Evolutionary conservation across 495 filamentous ascomycete genomes (phyloP).

Genomic region (Amorphotheca resinae): DNA sequence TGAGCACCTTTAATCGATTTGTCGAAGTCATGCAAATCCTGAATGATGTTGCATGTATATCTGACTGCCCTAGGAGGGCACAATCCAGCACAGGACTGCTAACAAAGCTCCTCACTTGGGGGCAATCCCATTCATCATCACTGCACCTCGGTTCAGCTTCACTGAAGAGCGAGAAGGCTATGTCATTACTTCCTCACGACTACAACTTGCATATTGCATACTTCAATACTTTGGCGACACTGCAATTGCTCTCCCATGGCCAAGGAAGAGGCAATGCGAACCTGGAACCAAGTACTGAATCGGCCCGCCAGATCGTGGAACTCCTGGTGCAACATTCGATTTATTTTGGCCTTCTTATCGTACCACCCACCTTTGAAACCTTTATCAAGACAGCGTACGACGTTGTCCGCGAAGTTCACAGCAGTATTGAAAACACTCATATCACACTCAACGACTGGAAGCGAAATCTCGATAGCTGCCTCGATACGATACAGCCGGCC

Average conservation of each 20-base stretch:
- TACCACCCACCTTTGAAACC: constrained; percentile 33
- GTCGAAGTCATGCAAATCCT: constrained; percentile 34
- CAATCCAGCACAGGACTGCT: constrained; percentile 14
- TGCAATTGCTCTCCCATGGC: constrained; percentile 30
- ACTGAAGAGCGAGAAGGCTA: constrained; percentile 32
- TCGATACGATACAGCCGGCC: constrained; percentile 15
- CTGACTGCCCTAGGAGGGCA: constrained; percentile 1
- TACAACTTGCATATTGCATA: constrained; percentile 36
- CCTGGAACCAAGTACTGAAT: constrained; percentile 33
- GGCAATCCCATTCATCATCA: constrained; percentile 29
- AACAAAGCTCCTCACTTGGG: constrained; percentile 13
- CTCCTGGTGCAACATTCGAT: constrained; percentile 36
- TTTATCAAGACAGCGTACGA: constrained; percentile 24
- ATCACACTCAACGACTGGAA: constrained; percentile 18
- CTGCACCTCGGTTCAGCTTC: constrained; percentile 28
- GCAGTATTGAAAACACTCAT: constrained; percentile 16
- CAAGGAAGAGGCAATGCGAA: constrained; percentile 25
- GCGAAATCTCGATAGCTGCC: constrained; percentile 11
- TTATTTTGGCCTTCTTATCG: constrained; percentile 33
- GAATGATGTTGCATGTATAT: constrained; percentile 13
- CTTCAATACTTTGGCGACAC: constrained; percentile 32
- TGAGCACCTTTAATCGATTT: constrained; percentile 53
- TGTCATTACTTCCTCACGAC: constrained; percentile 36
- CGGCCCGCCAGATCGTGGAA: constrained; percentile 30
- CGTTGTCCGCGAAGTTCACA: constrained; percentile 14